A percentile compares a stretch with the other conserved stretches of the same genome.
Evolutionary conservation across 1,284 basidiomycete genomes (phyloP).

Genomic region (Puccinia horiana): DNA sequence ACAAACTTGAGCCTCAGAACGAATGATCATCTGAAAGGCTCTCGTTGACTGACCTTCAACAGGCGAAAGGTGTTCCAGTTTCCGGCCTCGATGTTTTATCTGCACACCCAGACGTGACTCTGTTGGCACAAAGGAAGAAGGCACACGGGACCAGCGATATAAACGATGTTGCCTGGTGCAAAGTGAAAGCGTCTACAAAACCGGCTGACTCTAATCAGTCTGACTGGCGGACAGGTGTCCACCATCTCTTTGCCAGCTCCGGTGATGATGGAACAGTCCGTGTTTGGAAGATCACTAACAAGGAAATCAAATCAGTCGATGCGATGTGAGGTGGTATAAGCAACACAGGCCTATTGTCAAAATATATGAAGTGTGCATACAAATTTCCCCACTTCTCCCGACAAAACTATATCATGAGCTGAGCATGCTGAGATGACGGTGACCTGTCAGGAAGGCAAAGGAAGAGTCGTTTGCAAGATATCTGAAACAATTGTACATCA

Average conservation of each 20-base stretch:
- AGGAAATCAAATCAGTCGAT: not conserved
- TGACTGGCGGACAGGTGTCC: slow-evolving; percentile 60
- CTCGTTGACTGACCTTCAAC: not conserved
- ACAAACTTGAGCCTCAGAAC: not conserved
- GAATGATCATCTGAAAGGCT: not conserved
- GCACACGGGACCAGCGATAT: slow-evolving; percentile 75
- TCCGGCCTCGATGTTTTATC: slow-evolving; percentile 53
- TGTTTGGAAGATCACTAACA: slow-evolving; percentile 6
- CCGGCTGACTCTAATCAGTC: slow-evolving; percentile 49
- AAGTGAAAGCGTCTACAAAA: slow-evolving; percentile 50
- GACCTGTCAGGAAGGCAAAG: not conserved
- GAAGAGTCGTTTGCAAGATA: too few species aligned
- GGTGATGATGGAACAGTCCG: slow-evolving; percentile 70
- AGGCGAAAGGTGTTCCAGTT: slow-evolving; percentile 51
- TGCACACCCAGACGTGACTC: slow-evolving; percentile 55
- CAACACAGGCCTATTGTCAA: too few species aligned
- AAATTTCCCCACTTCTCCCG: not conserved
- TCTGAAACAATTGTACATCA: too few species aligned
- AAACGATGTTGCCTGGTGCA: slow-evolving; percentile 75
- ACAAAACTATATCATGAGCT: not conserved
- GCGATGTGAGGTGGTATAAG: not conserved
- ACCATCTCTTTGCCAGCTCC: slow-evolving; percentile 71
- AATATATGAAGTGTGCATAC: too few species aligned
- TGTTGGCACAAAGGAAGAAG: slow-evolving; percentile 62
- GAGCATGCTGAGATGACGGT: too few species aligned